These are phyloP conservation scores for Syzygium oleosum DNA, from an alignment of 345 rosid genomes.

Conservation along the genomic window DNA sequence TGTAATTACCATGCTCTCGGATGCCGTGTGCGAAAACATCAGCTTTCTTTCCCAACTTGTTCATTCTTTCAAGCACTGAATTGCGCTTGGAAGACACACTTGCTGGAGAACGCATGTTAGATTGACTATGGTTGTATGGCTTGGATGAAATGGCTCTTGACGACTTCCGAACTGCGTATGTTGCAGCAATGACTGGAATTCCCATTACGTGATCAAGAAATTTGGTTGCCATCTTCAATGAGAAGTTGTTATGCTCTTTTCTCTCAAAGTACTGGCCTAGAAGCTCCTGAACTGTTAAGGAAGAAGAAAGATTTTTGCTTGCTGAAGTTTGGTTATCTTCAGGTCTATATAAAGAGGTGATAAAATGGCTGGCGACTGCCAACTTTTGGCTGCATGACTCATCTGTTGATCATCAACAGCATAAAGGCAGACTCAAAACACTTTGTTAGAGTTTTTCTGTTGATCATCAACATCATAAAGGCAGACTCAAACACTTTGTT, in stretches of 20 bases:
- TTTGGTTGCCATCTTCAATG: background rate
- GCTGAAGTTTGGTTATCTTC: background rate
- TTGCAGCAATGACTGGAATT: conserved; percentile 1
- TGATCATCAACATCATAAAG: too few relatives aligned
- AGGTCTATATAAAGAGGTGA: background rate
- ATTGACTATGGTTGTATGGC: background rate
- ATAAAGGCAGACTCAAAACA: background rate
- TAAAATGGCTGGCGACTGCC: background rate
- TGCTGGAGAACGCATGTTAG: background rate
- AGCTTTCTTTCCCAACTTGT: conserved; percentile 12
- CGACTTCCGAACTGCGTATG: background rate
- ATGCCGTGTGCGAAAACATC: conserved; percentile 8
- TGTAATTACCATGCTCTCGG: conserved; percentile 11
- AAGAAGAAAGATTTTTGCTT: background rate
- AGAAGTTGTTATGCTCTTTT: background rate
- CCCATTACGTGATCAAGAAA: conserved; percentile 1
- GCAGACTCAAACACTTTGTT: background rate
- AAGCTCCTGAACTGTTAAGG: background rate
- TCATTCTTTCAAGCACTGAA: conserved; percentile 7
- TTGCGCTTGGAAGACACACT: background rate
- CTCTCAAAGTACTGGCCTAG: background rate
- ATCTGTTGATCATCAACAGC: background rate
- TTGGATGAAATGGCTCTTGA: background rate
- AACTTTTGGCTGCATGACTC: conserved; percentile 3
- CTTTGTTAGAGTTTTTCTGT: background rate